phyloP scores from a whole-genome alignment of 805 yeast genomes.

The Cyberlindnera mississippiensis region DNA sequence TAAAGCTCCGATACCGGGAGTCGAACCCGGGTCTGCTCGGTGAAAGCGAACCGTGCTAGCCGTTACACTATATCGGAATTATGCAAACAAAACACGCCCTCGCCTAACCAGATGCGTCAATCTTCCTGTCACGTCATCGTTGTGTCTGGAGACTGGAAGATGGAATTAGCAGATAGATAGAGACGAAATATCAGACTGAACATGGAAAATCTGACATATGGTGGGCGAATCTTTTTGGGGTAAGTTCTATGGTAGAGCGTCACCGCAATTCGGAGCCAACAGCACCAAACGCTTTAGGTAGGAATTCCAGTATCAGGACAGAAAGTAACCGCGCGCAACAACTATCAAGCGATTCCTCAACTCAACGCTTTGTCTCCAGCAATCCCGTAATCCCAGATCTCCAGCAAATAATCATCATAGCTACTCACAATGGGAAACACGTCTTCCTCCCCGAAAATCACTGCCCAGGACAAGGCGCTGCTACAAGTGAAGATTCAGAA shows the following conservation, averaged over 20 bases:
- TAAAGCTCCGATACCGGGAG: constrained; percentile 73
- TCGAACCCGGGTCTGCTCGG: constrained; percentile 85
- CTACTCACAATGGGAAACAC: constrained; percentile 27
- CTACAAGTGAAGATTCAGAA: constrained; percentile 84
- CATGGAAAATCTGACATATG: too few relatives aligned
- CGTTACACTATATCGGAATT: constrained; percentile 75
- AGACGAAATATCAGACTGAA: too few relatives aligned
- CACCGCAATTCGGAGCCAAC: too few relatives aligned
- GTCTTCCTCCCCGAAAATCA: constrained; percentile 43
- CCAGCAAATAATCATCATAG: background rate
- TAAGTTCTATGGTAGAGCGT: too few relatives aligned
- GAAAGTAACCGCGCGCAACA: too few relatives aligned
- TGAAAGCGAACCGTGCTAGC: constrained; percentile 83
- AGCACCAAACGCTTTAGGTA: too few relatives aligned
- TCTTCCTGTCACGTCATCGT: background rate
- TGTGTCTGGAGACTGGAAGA: background rate
- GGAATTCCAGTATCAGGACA: too few relatives aligned
- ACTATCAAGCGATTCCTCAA: too few relatives aligned
- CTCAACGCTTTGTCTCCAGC: too few relatives aligned
- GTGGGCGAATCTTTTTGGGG: too few relatives aligned
- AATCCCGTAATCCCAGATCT: background rate
- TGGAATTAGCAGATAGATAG: too few relatives aligned
- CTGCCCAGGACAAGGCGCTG: constrained; percentile 82
- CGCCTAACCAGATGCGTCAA: background rate
- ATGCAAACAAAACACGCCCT: background rate